Conservation (phyloP, 495 filamentous ascomycete genomes). For the Lasiosphaeria ovina region DNA sequence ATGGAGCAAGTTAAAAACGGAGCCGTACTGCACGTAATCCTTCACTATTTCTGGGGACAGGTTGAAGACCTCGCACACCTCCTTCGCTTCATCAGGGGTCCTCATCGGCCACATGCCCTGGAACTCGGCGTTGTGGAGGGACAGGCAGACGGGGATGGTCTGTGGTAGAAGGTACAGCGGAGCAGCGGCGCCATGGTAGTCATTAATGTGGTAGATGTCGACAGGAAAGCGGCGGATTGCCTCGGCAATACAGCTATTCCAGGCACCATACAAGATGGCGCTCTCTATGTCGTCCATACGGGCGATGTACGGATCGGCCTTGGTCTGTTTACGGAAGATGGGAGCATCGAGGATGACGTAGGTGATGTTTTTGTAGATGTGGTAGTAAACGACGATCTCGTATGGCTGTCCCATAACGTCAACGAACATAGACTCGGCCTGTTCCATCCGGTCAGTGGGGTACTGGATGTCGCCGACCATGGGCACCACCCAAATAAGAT, state of each 20-base stretch:
- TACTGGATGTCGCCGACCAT: conserved; percentile 68
- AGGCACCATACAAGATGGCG: conserved; percentile 71
- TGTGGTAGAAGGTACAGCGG: conserved; percentile 66
- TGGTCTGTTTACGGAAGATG: conserved; percentile 67
- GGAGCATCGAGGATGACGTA: conserved; percentile 70
- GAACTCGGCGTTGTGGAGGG: conserved; percentile 61
- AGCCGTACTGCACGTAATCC: conserved; percentile 67
- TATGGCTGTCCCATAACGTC: conserved; percentile 64
- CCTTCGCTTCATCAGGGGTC: conserved; percentile 61
- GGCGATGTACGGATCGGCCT: conserved; percentile 64
- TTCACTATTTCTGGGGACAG: conserved; percentile 48
- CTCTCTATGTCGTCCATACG: conserved; percentile 74
- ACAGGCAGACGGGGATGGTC: conserved; percentile 58
- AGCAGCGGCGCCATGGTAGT: conserved; percentile 74
- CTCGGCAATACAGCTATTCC: conserved; percentile 70
- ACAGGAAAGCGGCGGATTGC: conserved; percentile 59
- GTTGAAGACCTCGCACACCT: conserved; percentile 73
- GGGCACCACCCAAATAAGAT: conserved; percentile 76
- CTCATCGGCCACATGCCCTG: conserved; percentile 75
- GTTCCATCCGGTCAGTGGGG: conserved; percentile 51
- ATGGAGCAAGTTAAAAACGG: conserved; percentile 71
- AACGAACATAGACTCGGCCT: conserved; percentile 62
- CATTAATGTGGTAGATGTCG: conserved; percentile 78
- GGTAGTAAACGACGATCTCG: conserved; percentile 65
- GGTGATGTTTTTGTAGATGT: conserved; percentile 65